Conservation (phyloP, 1,139 yeast species). For the Kurtzmaniella quercitrusa region DNA sequence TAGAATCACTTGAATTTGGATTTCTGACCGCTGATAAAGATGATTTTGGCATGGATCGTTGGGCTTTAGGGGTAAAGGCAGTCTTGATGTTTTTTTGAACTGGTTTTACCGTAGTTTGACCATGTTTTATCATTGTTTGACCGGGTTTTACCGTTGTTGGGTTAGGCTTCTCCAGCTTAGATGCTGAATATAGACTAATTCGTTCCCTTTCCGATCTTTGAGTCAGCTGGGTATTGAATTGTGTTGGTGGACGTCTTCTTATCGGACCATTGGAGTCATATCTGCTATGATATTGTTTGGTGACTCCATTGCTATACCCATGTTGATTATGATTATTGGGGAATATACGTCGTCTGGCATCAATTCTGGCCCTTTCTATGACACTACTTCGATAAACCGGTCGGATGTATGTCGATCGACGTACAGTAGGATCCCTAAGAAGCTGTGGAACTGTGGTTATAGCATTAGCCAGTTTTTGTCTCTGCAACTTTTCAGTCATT, state of each 20-base stretch:
- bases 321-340: no score
- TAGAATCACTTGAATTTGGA: no score
- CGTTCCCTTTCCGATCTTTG: background rate
- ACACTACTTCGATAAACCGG: conserved; percentile 23
- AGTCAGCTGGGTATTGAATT: conserved; percentile 6
- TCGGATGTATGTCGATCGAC: conserved; percentile 13
- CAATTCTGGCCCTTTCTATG: conserved; percentile 32
- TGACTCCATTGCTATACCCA: no score
- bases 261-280: conserved; percentile 1
- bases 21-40: no score
- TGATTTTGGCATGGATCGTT: background rate
- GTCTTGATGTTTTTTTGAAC: no score
- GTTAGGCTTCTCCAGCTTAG: background rate
- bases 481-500: conserved; percentile 36
- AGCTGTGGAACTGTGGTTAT: conserved; percentile 38
- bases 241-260: conserved; percentile 5
- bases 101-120: no score
- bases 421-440: conserved; percentile 36
- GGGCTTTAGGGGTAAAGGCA: background rate
- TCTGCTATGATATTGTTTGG: background rate
- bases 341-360: conserved; percentile 23
- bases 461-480: conserved; percentile 44
- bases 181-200: background rate
- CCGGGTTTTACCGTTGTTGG: no score
- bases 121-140: no score